Evolutionary conservation across 208 protist species (phyloP).

Genomic region (Leishmania aethiopica): DNA sequence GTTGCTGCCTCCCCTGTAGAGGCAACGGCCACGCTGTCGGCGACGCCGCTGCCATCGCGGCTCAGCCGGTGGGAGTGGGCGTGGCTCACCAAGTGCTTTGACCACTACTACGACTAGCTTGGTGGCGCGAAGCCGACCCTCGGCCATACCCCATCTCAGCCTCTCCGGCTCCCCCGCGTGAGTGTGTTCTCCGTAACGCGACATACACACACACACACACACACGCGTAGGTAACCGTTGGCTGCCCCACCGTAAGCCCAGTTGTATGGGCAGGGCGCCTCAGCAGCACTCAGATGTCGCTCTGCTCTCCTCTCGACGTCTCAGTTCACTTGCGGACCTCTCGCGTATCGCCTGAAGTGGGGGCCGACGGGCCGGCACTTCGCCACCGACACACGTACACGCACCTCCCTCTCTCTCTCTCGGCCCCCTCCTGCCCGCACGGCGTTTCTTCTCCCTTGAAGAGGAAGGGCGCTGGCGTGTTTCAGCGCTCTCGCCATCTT

Average conservation of each 20-base stretch:
- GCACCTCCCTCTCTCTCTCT: too few relatives aligned
- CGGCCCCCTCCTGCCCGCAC: neutral
- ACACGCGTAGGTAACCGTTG: neutral
- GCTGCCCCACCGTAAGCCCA: neutral
- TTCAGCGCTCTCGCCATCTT: neutral
- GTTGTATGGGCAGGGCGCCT: neutral
- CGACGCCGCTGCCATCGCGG: constrained; percentile 7
- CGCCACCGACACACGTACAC: neutral
- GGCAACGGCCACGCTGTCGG: neutral
- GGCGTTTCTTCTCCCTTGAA: neutral
- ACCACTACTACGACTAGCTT: constrained; percentile 22
- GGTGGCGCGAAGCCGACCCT: neutral
- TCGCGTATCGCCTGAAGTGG: neutral
- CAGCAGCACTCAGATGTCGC: neutral
- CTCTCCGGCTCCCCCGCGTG: neutral
- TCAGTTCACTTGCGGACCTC: neutral
- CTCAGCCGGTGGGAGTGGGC: constrained; percentile 35
- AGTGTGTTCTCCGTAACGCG: neutral
- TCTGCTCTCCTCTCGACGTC: neutral
- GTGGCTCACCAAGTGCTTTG: constrained; percentile 41
- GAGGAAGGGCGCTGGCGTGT: neutral
- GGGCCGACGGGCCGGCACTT: neutral
- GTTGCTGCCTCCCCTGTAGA: neutral
- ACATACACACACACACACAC: neutral
- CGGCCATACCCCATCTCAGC: too few relatives aligned